A percentile compares a stretch with the other conserved stretches of the same genome.
These are phyloP conservation scores for Mycogone perniciosa DNA, from an alignment of 2,329 filamentous ascomycete species.

Conservation along the genomic window DNA sequence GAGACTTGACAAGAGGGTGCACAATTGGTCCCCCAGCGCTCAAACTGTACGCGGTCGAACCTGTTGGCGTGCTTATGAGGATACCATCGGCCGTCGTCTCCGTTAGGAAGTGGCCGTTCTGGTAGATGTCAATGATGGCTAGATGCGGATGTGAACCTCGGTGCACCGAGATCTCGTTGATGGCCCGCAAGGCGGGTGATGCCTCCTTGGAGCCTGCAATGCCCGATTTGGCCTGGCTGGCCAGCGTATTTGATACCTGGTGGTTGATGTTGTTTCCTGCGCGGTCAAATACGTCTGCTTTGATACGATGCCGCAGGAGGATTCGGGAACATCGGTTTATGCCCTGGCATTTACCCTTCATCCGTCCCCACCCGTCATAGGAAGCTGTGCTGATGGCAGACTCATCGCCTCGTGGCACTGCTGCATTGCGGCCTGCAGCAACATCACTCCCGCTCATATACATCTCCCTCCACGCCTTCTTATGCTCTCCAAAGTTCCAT, in stretches of 20 bases:
- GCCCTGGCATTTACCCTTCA: slow-evolving; percentile 78
- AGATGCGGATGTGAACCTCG: slow-evolving; percentile 85
- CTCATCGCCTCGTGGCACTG: slow-evolving; percentile 27
- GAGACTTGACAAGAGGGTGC: slow-evolving; percentile 81
- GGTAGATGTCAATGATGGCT: slow-evolving; percentile 83
- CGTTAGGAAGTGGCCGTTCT: slow-evolving; percentile 83
- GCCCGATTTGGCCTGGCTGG: slow-evolving; percentile 38
- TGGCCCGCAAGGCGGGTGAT: slow-evolving; percentile 55
- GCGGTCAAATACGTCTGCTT: slow-evolving; percentile 75
- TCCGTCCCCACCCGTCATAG: slow-evolving; percentile 57
- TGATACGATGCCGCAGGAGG: slow-evolving; percentile 77
- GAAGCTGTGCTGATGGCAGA: slow-evolving; percentile 17
- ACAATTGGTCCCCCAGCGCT: slow-evolving; percentile 89
- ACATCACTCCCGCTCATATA: slow-evolving; percentile 69
- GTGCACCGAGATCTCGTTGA: slow-evolving; percentile 94
- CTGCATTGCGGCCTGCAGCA: slow-evolving; percentile 38
- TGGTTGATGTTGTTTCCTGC: slow-evolving; percentile 56
- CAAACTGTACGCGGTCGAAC: slow-evolving; percentile 92
- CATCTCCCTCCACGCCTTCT: slow-evolving; percentile 83
- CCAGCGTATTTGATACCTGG: slow-evolving; percentile 39
- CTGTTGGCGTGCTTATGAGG: slow-evolving; percentile 87
- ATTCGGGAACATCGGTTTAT: slow-evolving; percentile 68
- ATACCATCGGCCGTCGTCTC: slow-evolving; percentile 94
- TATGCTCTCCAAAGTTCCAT: slow-evolving; percentile 93
- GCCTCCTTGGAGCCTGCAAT: slow-evolving; percentile 31